Evolutionary conservation across 208 protist genomes (phyloP), one percentile per base, ranked within the genome.

Genomic region (Balamuthia mandrillaris): DNA sequence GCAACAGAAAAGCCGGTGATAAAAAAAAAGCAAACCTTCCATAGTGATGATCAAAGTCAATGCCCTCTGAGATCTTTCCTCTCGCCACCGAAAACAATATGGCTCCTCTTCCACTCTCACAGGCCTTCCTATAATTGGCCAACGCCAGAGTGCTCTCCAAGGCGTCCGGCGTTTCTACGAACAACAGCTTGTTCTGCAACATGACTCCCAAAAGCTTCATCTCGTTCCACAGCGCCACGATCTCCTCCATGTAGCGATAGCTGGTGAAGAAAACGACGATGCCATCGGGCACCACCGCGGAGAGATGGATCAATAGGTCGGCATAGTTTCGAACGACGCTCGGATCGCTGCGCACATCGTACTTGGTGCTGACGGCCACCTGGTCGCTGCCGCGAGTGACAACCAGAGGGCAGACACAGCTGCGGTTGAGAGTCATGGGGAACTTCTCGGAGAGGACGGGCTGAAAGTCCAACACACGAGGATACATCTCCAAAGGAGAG

Each of bases 401-500:
- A 44, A 95, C 88, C 45, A 91, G 49, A 2, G 56, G 72, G 47
- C 81, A 54, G 49, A 85, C 45, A 60, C 44, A 37, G 49, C 33
- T n/a, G 35, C 97, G 93, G 84, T 93, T 94, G 9, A 99, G 86
- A 27, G 96, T 98, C 96, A 99, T 98, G 45, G 93, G 86, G 85
- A 99, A 96, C 0, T 92, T 95, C 83, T 97, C 95, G 18, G 92
- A 93, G 12, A 98, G 89, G 4, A 94, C 85, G 1, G 98, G 96
- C 63, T 89, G 87, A 89, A 99, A 99, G 39, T 97, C 95, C 16
- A 99, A 89, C 27, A 99, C 97, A 81, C 98, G 98, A 0, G 97
- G 96, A 90, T 99, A 99, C 83, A 99, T 98, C 72, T 98, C 96
- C n/a, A 99, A 89, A 44, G 98, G 98, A 0, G 97, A 98, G 0